Evolutionary conservation across 2,329 filamentous ascomycete species (phyloP).

Genomic region (Ceratocystis diversiconidia): DNA sequence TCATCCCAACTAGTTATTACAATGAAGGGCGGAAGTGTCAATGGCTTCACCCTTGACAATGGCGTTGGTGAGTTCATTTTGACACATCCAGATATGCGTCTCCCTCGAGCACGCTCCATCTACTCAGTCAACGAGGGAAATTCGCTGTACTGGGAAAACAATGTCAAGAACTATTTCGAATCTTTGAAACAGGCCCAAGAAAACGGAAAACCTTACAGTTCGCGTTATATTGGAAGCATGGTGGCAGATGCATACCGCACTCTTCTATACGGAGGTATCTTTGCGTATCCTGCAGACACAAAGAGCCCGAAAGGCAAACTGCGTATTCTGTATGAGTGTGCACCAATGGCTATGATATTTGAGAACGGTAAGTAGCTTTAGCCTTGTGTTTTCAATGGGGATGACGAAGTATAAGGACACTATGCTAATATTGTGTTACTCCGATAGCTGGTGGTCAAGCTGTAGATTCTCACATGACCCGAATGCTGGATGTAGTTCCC

Average conservation of each 20-base stretch:
- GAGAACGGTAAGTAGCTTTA: conserved; percentile 62
- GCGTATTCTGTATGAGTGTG: conserved; percentile 93
- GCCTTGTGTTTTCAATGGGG: conserved; percentile 18
- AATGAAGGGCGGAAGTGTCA: conserved; percentile 82
- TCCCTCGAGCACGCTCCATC: conserved; percentile 68
- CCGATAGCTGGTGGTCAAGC: conserved; percentile 72
- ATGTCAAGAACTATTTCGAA: conserved; percentile 76
- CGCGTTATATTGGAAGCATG: conserved; percentile 95
- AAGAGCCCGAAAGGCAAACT: conserved; percentile 98
- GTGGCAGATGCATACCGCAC: conserved; percentile 96
- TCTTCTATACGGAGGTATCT: conserved; percentile 86
- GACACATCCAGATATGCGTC: conserved; percentile 84
- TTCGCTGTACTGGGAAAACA: conserved; percentile 87
- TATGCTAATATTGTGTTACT: conserved; percentile 23
- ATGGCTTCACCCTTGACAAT: conserved; percentile 96
- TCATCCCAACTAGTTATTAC: conserved; percentile 93
- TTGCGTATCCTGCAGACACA: conserved; percentile 93
- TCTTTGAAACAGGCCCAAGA: conserved; percentile 67
- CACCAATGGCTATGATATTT: conserved; percentile 97
- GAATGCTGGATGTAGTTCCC: conserved; percentile 79
- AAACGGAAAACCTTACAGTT: conserved; percentile 76
- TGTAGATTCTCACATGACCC: conserved; percentile 75
- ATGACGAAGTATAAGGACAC: neutral
- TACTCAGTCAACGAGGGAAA: conserved; percentile 99
- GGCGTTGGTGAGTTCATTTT: conserved; percentile 97